A percentile compares a stretch with the other conserved stretches of the same genome.
Evolutionary conservation across 2,329 filamentous ascomycete species (phyloP).

Genomic region (Gaeumannomyces sp.): DNA sequence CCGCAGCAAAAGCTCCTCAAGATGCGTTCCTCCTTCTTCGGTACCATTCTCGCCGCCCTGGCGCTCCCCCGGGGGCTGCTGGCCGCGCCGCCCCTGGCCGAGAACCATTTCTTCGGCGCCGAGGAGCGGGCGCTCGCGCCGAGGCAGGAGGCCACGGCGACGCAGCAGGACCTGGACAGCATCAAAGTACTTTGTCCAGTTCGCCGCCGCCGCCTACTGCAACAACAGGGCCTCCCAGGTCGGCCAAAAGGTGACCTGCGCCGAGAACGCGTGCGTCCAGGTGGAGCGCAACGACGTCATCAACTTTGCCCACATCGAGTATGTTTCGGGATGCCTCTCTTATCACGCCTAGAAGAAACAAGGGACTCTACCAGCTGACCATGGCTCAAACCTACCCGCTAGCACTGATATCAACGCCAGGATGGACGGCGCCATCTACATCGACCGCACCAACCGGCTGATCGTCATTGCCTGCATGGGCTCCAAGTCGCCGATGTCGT

Average conservation of each 20-base stretch:
- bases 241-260: slow-evolving; percentile 37
- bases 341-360: slow-evolving; percentile 13
- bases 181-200: slow-evolving; percentile 46
- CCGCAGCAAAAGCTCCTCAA: neutral
- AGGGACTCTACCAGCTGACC: neutral
- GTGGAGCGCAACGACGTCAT: slow-evolving; percentile 37
- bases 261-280: slow-evolving; percentile 34
- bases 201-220: slow-evolving; percentile 48
- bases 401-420: slow-evolving; percentile 12
- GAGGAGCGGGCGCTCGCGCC: neutral
- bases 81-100: slow-evolving; percentile 1
- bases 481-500: slow-evolving; percentile 47
- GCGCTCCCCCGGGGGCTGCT: neutral
- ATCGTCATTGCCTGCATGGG: slow-evolving; percentile 59
- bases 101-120: no score
- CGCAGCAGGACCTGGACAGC: slow-evolving; percentile 28
- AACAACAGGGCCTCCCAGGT: slow-evolving; percentile 34
- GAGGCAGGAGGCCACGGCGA: slow-evolving; percentile 18
- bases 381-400: neutral
- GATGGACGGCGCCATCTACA: slow-evolving; percentile 44
- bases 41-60: neutral
- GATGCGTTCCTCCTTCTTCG: neutral
- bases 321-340: slow-evolving; percentile 28
- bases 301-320: slow-evolving; percentile 19
- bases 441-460: slow-evolving; percentile 40